phyloP scores from a whole-genome alignment of 2,329 filamentous ascomycete genomes.

The Colletotrichum coccodes region DNA sequence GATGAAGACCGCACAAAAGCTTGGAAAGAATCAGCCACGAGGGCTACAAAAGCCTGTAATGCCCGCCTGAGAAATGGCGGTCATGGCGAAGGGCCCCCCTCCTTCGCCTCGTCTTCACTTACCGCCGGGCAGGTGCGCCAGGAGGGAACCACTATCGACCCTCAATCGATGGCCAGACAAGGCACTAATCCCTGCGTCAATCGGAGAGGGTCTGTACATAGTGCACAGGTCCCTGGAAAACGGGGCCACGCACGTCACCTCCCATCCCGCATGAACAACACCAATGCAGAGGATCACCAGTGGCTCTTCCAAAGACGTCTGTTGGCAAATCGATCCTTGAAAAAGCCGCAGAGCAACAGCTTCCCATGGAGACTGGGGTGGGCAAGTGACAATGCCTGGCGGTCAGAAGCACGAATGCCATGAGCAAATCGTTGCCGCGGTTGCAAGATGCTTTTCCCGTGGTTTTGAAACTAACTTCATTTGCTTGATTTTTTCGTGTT shows the following conservation, averaged over 20 bases:
- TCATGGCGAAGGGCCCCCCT: background rate
- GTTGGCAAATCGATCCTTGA: background rate
- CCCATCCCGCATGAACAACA: conserved; percentile 22
- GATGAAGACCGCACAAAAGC: too few relatives aligned
- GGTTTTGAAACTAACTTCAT: background rate
- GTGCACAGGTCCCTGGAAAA: background rate
- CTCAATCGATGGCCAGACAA: background rate
- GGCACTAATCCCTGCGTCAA: conserved; percentile 28
- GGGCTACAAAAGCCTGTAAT: background rate
- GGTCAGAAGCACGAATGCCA: background rate
- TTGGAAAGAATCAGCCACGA: background rate
- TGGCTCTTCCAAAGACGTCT: background rate
- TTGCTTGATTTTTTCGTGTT: background rate
- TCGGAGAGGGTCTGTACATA: conserved; percentile 9
- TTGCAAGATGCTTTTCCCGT: background rate
- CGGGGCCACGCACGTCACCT: conserved; percentile 25
- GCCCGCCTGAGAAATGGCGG: conserved; percentile 1
- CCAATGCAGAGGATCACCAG: conserved; percentile 14
- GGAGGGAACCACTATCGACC: background rate
- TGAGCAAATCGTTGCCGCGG: background rate
- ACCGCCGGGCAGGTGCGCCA: background rate
- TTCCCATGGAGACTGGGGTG: background rate
- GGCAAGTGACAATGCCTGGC: background rate
- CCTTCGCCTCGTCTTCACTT: background rate
- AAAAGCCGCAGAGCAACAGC: background rate